Percentiles rank a stretch among this genome's conserved stretches.
Evolutionary conservation across 2,329 filamentous ascomycete genomes (phyloP).

Genomic region (Pseudocercospora cruenta): DNA sequence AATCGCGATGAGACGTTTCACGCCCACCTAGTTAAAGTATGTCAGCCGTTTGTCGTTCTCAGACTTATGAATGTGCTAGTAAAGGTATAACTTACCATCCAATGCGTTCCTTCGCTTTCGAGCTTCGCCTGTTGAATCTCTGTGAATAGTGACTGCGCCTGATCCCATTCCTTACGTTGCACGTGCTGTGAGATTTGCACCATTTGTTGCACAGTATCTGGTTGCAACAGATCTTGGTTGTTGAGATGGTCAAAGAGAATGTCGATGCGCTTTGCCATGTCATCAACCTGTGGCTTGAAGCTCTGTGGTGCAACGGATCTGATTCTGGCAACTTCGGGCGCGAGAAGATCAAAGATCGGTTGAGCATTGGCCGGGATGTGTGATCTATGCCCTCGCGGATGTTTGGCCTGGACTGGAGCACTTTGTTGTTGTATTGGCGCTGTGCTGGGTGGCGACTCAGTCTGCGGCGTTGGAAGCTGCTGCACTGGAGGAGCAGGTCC

Average conservation of each 20-base stretch:
- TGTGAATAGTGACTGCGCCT: conserved; percentile 48
- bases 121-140: conserved; percentile 53
- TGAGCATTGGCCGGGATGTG: conserved; percentile 81
- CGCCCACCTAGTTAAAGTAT: conserved; percentile 36
- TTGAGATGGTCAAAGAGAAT: conserved; percentile 97
- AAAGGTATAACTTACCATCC: conserved; percentile 52
- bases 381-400: conserved; percentile 73
- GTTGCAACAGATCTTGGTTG: conserved; percentile 86
- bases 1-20: conserved; percentile 46
- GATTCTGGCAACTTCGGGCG: conserved; percentile 83
- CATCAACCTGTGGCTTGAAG: conserved; percentile 86
- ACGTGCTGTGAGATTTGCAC: conserved; percentile 56
- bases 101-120: conserved; percentile 52
- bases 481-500: conserved; percentile 42
- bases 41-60: not conserved
- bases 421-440: conserved; percentile 15
- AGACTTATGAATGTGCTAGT: not conserved
- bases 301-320: conserved; percentile 82
- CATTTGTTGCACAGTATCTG: conserved; percentile 73
- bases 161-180: conserved; percentile 49
- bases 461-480: conserved; percentile 21
- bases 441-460: conserved; percentile 17
- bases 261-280: conserved; percentile 86
- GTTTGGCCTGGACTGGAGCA: conserved; percentile 40
- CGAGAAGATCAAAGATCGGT: conserved; percentile 79